Conservation (phyloP, 140 eudicot species). For the Stevia rebaudiana region DNA sequence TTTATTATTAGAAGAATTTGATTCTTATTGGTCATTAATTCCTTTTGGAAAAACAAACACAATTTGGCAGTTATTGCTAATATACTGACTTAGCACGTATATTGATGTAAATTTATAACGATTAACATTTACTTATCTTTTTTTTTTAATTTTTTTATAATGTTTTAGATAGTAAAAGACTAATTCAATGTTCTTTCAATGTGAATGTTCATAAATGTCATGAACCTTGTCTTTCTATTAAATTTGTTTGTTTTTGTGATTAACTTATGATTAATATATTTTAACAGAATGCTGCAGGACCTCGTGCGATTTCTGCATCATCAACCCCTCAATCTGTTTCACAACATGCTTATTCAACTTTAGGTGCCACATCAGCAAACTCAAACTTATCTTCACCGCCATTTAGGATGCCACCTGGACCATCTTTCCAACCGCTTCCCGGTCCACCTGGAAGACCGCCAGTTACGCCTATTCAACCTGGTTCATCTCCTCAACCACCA, state of each 20-base stretch:
- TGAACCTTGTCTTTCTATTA: neutral
- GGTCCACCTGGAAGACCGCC: slow-evolving; percentile 50
- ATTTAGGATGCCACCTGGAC: slow-evolving; percentile 44
- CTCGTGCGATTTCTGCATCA: slow-evolving; percentile 32
- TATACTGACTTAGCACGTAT: neutral
- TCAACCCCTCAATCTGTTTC: slow-evolving; percentile 39
- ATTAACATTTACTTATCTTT: neutral
- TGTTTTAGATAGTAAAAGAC: neutral
- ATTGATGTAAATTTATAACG: neutral
- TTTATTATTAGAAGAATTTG: slow-evolving; percentile 1
- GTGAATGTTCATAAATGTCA: neutral
- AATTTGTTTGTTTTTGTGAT: neutral
- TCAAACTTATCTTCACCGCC: slow-evolving; percentile 30
- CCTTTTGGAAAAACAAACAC: neutral
- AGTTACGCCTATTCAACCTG: slow-evolving; percentile 29
- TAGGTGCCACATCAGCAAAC: slow-evolving; percentile 31
- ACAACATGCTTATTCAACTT: slow-evolving; percentile 39
- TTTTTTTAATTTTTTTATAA: no score
- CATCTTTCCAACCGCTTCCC: slow-evolving; percentile 52
- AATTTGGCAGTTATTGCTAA: neutral
- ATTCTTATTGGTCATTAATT: slow-evolving; percentile 8
- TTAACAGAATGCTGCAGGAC: slow-evolving; percentile 44
- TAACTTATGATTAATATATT: slow-evolving; percentile 16
- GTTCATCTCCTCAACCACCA: slow-evolving; percentile 46
- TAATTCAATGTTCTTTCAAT: neutral